Percentiles rank a stretch among this genome's conserved stretches.
These are phyloP conservation scores for Hyphopichia fennica DNA, from an alignment of 1,139 yeast genomes.

Conservation along the genomic window DNA sequence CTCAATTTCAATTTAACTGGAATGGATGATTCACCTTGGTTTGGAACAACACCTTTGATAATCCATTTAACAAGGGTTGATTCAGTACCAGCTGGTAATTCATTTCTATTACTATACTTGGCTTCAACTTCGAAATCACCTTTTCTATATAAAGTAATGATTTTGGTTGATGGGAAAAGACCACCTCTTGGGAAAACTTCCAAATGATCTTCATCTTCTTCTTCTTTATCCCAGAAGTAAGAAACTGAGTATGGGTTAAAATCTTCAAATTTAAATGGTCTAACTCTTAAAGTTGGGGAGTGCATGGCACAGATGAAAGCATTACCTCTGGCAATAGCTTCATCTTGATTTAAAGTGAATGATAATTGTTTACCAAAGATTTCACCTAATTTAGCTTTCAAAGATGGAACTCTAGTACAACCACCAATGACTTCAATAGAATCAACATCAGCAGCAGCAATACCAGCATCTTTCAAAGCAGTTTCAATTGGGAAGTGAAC, in stretches of 20 bases:
- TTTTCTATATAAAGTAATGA: slow-evolving; percentile 89
- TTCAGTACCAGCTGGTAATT: slow-evolving; percentile 71
- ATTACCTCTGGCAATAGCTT: slow-evolving; percentile 98
- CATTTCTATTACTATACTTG: slow-evolving; percentile 72
- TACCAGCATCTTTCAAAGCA: slow-evolving; percentile 80
- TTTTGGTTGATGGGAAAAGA: slow-evolving; percentile 90
- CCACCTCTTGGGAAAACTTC: slow-evolving; percentile 98
- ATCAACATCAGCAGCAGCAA: slow-evolving; percentile 74
- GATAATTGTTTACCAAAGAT: slow-evolving; percentile 86
- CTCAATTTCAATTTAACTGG: slow-evolving; percentile 93
- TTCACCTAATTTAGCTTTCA: slow-evolving; percentile 78
- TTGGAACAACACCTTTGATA: slow-evolving; percentile 79
- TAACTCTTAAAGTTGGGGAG: slow-evolving; percentile 97
- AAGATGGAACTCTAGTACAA: slow-evolving; percentile 93
- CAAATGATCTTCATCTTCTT: slow-evolving; percentile 86
- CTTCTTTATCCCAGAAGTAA: slow-evolving; percentile 93
- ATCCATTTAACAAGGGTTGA: slow-evolving; percentile 80
- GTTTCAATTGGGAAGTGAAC: slow-evolving; percentile 73
- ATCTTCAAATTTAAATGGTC: slow-evolving; percentile 98
- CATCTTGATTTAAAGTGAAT: slow-evolving; percentile 97
- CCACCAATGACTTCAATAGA: slow-evolving; percentile 97
- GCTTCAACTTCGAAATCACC: slow-evolving; percentile 89
- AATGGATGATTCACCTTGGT: slow-evolving; percentile 73
- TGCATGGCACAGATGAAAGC: slow-evolving; percentile 99
- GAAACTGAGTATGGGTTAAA: slow-evolving; percentile 89